Evolutionary conservation across 2,329 filamentous ascomycete species (phyloP), one percentile per base, ranked within the genome.

Genomic region (Annulohypoxylon truncatum): DNA sequence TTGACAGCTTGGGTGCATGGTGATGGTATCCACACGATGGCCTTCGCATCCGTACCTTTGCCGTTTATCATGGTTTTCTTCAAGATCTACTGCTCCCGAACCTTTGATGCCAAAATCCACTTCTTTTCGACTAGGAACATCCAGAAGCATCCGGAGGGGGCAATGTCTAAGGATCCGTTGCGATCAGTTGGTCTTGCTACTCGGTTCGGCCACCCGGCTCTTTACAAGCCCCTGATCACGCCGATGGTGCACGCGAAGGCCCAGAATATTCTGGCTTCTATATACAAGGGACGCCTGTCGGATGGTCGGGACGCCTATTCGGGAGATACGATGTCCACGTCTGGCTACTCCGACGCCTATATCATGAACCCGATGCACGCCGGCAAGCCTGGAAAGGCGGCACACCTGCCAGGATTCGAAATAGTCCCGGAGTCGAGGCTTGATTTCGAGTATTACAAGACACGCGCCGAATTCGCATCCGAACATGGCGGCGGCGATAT

Each of bases 241-340:
- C 95, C 95, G 2, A 97, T 98, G 94, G 95, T 98, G 2, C 91
- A 96, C 73, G 91, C 93, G 57, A 97, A 92, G 79, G 93, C 93
- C 2, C 92, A 96, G 74, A 94, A 96, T 64, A 85, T 96, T 40
- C 85, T 99, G 8, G 90, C 91, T n/a, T 88, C 92, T 44, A 85
- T 99, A 52, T 97, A 97, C 77, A 89, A 89, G 22, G 95, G 94
- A 9, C 90, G 95, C 3, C 81, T 97, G 22, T 86, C 84, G 2
- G 90, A 93, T 61, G 87, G 88, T 1, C 85, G 89, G 26, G 86
- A 88, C 24, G 84, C 83, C 1, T 84, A 84, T n/a, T 82, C 85
- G 0, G 82, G 84, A 60, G 85, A 90, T 54, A 79, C 83, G 24
- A 81, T 82, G 72, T 88, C 84, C 10, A 83, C 89, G 26, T 90